Base-by-base conservation (phyloP, 768 basidiomycete species). In the Omphalotus guepiniiformis region DNA sequence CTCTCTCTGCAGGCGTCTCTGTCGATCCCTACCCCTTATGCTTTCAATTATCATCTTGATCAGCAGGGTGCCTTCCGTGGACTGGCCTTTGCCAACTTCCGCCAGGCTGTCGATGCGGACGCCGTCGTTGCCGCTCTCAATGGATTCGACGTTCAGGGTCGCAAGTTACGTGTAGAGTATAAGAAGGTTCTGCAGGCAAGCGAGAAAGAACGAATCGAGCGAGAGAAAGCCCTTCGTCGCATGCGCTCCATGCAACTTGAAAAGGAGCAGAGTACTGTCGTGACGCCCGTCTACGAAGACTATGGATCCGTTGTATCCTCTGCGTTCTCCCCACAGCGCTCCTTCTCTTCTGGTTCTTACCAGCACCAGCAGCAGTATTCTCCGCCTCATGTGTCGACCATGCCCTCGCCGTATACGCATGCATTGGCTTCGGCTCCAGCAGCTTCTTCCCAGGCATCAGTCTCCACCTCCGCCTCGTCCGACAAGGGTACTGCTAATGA, bases 131-230 rank as follows among this genome's bases (percentile, higher is more conserved):
- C 80, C 30, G 96, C 96, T 34, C 71, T 99, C 58, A 97, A 98
- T 58, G 95, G 95, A 9, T 94, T 91, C 62, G 93, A 94, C 57
- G 88, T 96, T 27, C 89, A 93, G 58, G 96, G 96, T 19, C 89
- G 96, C 58, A 98, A 97, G 68, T 76, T 99, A 42, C 88, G 96
- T 35, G 95, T 97, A 47, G 96, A 99, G 68, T 98, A 98, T 75
- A 99, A 99, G 75, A 97, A 97, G 68, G 95, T 97, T 6, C 72
- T 99, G n/a, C 94, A 97, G 65, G 93, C 94, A 3, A 94, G 95
- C 40, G 96, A 99, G 69, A 99, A 99, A 70, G 96, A 99, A 62
- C 82, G 92, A 48, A 99, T 98, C 61, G 96, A 99, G 67, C 74
- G 95, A 48, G 95, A 98, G 73, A 99, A 99, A 74, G 96, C 96